phyloP scores from a whole-genome alignment of 805 yeast genomes.

The Barnettozyma pratensis region DNA sequence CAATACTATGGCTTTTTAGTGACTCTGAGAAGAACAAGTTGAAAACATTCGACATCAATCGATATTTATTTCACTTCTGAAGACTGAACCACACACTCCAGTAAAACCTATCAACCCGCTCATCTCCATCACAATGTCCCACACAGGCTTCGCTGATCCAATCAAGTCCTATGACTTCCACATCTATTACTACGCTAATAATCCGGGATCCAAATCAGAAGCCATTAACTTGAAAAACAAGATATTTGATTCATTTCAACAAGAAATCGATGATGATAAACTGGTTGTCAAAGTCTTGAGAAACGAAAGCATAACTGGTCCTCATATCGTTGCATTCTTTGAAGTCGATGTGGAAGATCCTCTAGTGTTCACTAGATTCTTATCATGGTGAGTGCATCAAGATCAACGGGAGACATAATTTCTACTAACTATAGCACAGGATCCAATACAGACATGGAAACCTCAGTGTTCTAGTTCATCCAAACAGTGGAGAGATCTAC shows the following conservation, averaged over 20 bases:
- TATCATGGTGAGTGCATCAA: constrained; percentile 31
- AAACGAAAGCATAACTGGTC: constrained; percentile 20
- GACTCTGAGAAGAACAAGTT: too few species aligned
- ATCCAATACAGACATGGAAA: constrained; percentile 45
- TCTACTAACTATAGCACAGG: constrained; percentile 1
- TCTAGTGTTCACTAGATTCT: constrained; percentile 34
- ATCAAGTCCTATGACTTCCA: constrained; percentile 44
- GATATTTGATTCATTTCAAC: constrained; percentile 34
- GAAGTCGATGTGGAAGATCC: constrained; percentile 44
- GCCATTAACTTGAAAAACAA: constrained; percentile 37
- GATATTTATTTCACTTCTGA: background rate
- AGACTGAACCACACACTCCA: too few species aligned
- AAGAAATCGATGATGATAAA: constrained; percentile 29
- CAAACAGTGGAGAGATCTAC: constrained; percentile 35
- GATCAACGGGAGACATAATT: background rate
- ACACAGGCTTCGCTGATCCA: constrained; percentile 8
- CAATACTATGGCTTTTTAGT: background rate
- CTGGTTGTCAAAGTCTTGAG: constrained; percentile 10
- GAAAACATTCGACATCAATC: too few species aligned
- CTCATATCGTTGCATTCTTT: constrained; percentile 50
- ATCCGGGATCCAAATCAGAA: constrained; percentile 26
- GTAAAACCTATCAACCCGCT: too few species aligned
- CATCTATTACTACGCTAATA: constrained; percentile 40
- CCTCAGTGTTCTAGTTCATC: constrained; percentile 49
- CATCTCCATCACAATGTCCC: background rate